Base-by-base conservation (phyloP, 2,329 filamentous ascomycete species). In the Ophiostoma quercus region DNA sequence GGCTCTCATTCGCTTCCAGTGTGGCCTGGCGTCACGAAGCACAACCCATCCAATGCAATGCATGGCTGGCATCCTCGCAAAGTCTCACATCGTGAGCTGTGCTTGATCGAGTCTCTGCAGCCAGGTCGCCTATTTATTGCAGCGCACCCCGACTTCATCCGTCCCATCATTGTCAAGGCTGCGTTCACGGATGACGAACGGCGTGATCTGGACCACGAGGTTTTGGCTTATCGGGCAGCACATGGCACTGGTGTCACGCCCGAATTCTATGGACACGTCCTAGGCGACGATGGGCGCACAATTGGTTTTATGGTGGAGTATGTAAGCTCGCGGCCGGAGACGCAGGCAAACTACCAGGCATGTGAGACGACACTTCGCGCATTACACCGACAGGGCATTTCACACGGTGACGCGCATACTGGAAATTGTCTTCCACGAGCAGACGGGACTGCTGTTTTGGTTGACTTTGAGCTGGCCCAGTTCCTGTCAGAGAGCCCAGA, bases 401-500 rank as follows among this genome's bases (percentile, higher is more conserved):
- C 71, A 4, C 73, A 74, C 63, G 39, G 68, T 5, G 73, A 74
- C 25, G 73, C 73, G 3, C 73, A 74, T 51, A 69, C 67, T 8
- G 73, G 70, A 5, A 74, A 74, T 12, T 74, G 73, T 34, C 22
- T 74, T 7, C 22, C 73, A 14, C 66, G 69, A 7, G 2, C 32
- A 2, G 66, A 71, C 4, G 72, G 68, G 1, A 68, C 72, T n/a
- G 72, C 73, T 11, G 70, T 69, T 9, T 34, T 74, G 2, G 39
- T 74, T 2, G 73, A 74, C 25, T 74, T 74, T 66, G 73, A 74
- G 71, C 66, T 74, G 22, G 69, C 72, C 0, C 12, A 34, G 60
- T 63, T 63, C n/a, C 29, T 5, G 12, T 19, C 29, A 63, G 34
- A 69, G 12, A 68, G 70, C 54, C 54, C 29, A 1, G 39, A 66